Conservation (phyloP, 2,329 filamentous ascomycete genomes). For the Aphanoascus verrucosus region DNA sequence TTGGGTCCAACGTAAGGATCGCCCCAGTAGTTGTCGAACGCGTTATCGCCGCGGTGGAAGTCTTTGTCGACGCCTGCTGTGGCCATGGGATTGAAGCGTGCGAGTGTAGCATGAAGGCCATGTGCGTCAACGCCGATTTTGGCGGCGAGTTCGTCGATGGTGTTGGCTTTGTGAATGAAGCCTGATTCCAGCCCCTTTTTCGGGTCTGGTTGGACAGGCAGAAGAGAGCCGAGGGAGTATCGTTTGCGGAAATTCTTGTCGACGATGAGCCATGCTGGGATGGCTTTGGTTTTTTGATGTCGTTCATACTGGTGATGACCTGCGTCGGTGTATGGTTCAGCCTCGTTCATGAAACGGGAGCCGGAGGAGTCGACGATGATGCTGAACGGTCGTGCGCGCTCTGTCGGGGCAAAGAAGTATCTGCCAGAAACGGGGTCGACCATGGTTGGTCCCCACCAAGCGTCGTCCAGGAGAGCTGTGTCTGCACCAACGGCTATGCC, state of each 20-base stretch:
- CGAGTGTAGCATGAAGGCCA: conserved; percentile 21
- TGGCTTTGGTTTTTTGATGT: conserved; percentile 16
- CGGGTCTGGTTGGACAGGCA: conserved; percentile 14
- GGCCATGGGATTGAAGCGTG: conserved; percentile 25
- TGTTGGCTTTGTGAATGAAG: conserved; percentile 20
- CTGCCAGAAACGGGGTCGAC: conserved; percentile 19
- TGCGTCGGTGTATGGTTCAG: conserved; percentile 24
- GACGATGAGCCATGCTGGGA: conserved; percentile 27
- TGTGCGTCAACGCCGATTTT: conserved; percentile 19
- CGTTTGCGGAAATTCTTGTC: conserved; percentile 25
- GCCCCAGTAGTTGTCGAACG: conserved; percentile 27
- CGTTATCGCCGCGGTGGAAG: conserved; percentile 25
- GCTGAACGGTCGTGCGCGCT: conserved; percentile 25
- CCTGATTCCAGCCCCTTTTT: conserved; percentile 18
- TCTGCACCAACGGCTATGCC: conserved; percentile 24
- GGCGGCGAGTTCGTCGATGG: conserved; percentile 21
- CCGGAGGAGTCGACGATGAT: conserved; percentile 29
- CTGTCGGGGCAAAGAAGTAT: conserved; percentile 21
- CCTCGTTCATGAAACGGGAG: conserved; percentile 29
- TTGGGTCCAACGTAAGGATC: conserved; percentile 24
- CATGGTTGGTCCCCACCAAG: conserved; percentile 30
- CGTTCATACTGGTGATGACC: conserved; percentile 19
- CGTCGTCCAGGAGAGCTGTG: conserved; percentile 26
- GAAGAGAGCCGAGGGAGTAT: conserved; percentile 20
- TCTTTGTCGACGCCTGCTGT: conserved; percentile 24